A percentile compares a stretch with the other conserved stretches of the same genome.
Conservation (phyloP, 768 basidiomycete genomes). For the Tylopilus balloui region DNA sequence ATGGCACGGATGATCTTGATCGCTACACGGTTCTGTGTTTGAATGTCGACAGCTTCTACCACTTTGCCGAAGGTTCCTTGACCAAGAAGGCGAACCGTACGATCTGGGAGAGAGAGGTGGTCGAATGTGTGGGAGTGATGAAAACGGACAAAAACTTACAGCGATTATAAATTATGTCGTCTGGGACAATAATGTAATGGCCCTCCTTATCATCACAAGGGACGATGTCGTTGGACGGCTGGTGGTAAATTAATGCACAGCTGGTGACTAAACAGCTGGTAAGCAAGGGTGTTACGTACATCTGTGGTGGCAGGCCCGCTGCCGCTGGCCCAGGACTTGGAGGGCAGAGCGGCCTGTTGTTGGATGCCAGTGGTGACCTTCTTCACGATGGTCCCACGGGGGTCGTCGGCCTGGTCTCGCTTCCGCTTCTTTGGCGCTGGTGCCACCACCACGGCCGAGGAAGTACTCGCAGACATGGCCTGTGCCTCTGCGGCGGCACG, state of each 20-base stretch:
- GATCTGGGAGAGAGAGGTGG: conserved; percentile 52
- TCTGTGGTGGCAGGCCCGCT: conserved; percentile 63
- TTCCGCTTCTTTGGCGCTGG: conserved; percentile 83
- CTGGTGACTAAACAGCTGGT: conserved; percentile 17
- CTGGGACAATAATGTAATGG: conserved; percentile 92
- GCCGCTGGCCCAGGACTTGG: conserved; percentile 66
- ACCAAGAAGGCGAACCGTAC: conserved; percentile 84
- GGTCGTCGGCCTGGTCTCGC: conserved; percentile 70
- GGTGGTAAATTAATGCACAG: conserved; percentile 28
- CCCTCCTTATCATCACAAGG: conserved; percentile 98
- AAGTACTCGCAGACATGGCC: conserved; percentile 59
- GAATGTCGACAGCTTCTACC: conserved; percentile 84
- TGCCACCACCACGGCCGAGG: conserved; percentile 59
- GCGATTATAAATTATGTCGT: conserved; percentile 81
- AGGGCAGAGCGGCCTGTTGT: conserved; percentile 45
- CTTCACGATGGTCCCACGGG: conserved; percentile 64
- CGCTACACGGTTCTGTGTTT: conserved; percentile 75
- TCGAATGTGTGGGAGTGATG: conserved; percentile 6
- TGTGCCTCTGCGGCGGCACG: conserved; percentile 85
- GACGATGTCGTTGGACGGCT: conserved; percentile 63
- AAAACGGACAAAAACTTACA: conserved; percentile 48
- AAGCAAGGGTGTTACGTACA: conserved; percentile 41
- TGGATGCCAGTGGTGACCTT: conserved; percentile 51
- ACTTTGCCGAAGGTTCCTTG: conserved; percentile 99
- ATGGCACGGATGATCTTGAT: conserved; percentile 99